A percentile compares a stretch with the other conserved stretches of the same genome.
Evolutionary conservation across 805 yeast species (phyloP).

Genomic region (Tetrapisispora iriomotensis): DNA sequence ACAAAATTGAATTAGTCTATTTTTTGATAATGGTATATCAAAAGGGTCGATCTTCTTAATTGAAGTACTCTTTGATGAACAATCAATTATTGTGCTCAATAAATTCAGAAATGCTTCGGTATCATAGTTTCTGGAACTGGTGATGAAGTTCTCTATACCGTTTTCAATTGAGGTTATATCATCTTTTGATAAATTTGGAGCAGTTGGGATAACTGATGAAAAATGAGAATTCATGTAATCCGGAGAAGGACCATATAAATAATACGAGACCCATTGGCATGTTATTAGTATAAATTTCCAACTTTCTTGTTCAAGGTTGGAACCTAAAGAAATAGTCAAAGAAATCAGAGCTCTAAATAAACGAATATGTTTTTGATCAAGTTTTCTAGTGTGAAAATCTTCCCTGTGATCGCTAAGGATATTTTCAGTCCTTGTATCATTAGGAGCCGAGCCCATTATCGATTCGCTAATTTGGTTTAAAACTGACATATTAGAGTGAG

Average conservation of each 20-base stretch:
- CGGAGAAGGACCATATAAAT: slow-evolving; percentile 50
- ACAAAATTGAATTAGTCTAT: slow-evolving; percentile 29
- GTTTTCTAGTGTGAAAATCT: slow-evolving; percentile 32
- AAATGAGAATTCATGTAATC: slow-evolving; percentile 27
- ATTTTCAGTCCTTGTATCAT: not conserved
- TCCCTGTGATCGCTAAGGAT: slow-evolving; percentile 4
- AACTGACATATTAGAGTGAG: too few relatives aligned
- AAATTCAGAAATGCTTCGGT: slow-evolving; percentile 41
- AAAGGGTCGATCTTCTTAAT: slow-evolving; percentile 4
- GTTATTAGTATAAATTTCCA: slow-evolving; percentile 60
- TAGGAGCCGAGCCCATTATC: slow-evolving; percentile 6
- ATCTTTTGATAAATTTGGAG: slow-evolving; percentile 34
- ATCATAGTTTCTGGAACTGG: slow-evolving; percentile 50
- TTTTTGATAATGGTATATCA: too few relatives aligned
- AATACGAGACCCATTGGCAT: slow-evolving; percentile 72
- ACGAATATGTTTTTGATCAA: slow-evolving; percentile 60
- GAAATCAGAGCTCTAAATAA: slow-evolving; percentile 73
- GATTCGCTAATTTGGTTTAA: slow-evolving; percentile 19
- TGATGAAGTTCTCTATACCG: slow-evolving; percentile 51
- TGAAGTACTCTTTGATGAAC: slow-evolving; percentile 29
- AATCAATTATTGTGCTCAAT: slow-evolving; percentile 35
- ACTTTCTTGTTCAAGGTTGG: slow-evolving; percentile 45
- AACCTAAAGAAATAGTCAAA: slow-evolving; percentile 73
- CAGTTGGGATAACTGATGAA: slow-evolving; percentile 33
- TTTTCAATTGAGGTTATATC: slow-evolving; percentile 45